Evolutionary conservation across 768 basidiomycete species (phyloP).

Genomic region (Boletus reticulatus): DNA sequence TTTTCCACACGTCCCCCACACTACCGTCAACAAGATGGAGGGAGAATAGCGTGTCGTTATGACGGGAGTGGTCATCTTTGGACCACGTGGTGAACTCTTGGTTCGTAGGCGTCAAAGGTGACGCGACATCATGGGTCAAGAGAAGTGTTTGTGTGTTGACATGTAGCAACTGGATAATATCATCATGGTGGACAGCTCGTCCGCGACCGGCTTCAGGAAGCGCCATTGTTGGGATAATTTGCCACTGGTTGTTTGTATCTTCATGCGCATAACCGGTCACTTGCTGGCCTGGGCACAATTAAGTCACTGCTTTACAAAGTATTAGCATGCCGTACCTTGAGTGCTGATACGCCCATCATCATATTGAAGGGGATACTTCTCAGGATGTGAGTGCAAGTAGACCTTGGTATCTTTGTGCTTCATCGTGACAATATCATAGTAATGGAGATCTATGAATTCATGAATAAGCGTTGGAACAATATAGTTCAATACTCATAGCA

Average conservation of each 20-base stretch:
- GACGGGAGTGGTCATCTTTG: slow-evolving; percentile 69
- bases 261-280: slow-evolving; percentile 95
- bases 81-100: slow-evolving; percentile 96
- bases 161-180: slow-evolving; percentile 87
- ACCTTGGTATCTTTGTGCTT: slow-evolving; percentile 93
- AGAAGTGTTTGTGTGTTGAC: slow-evolving; percentile 79
- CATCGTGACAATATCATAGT: slow-evolving; percentile 84
- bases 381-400: slow-evolving; percentile 90
- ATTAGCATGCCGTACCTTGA: slow-evolving; percentile 53
- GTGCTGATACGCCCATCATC: slow-evolving; percentile 94
- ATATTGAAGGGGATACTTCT: slow-evolving; percentile 89
- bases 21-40: slow-evolving; percentile 69
- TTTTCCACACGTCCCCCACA: slow-evolving; percentile 85
- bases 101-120: slow-evolving; percentile 95
- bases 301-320: background rate
- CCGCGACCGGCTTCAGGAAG: slow-evolving; percentile 93
- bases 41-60: slow-evolving; percentile 89
- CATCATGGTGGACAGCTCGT: slow-evolving; percentile 86
- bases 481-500: slow-evolving; percentile 12
- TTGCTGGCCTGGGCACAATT: slow-evolving; percentile 68
- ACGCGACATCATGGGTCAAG: slow-evolving; percentile 96
- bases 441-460: slow-evolving; percentile 73
- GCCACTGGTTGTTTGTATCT: slow-evolving; percentile 95
- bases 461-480: background rate
- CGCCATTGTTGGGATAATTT: slow-evolving; percentile 91